phyloP scores from a whole-genome alignment of 306 rosid species.

The Ziziphus jujuba region DNA sequence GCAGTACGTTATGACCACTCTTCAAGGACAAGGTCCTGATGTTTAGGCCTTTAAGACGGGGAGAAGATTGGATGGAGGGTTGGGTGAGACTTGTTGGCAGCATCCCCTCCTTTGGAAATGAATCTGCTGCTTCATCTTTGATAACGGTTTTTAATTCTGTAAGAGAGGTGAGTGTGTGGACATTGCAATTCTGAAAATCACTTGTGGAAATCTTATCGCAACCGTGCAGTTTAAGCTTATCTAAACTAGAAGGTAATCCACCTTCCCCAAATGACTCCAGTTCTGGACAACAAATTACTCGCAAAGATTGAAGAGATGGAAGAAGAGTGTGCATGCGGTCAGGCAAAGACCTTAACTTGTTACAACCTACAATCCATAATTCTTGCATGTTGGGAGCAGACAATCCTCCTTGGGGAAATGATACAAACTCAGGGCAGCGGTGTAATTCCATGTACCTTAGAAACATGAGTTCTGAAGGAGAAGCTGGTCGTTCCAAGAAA shows the following conservation, averaged over 20 bases:
- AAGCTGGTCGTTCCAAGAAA: too few species aligned
- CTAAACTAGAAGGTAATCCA: slow-evolving; percentile 14
- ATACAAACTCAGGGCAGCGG: too few species aligned
- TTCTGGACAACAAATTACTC: background rate
- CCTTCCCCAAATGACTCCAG: slow-evolving; percentile 19
- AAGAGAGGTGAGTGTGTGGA: background rate
- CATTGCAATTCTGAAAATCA: slow-evolving; percentile 23
- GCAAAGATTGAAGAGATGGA: background rate
- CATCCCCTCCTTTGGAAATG: slow-evolving; percentile 19
- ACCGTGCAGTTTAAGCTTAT: background rate
- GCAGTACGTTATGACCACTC: rapidly evolving
- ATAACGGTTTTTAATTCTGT: rapidly evolving
- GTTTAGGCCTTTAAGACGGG: slow-evolving; percentile 9
- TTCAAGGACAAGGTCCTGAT: slow-evolving; percentile 25
- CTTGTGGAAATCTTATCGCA: slow-evolving; percentile 21
- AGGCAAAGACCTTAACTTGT: background rate
- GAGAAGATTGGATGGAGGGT: rapidly evolving
- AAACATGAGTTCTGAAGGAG: too few species aligned
- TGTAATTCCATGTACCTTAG: too few species aligned
- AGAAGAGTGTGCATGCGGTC: slow-evolving; percentile 4
- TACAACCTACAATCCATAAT: too few species aligned
- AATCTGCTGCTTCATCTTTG: slow-evolving; percentile 1
- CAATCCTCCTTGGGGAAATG: too few species aligned
- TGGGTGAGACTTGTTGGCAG: slow-evolving; percentile 5
- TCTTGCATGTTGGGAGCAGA: too few species aligned